Base-by-base conservation (phyloP, 345 rosid species). In the Citrus reticulata region DNA sequence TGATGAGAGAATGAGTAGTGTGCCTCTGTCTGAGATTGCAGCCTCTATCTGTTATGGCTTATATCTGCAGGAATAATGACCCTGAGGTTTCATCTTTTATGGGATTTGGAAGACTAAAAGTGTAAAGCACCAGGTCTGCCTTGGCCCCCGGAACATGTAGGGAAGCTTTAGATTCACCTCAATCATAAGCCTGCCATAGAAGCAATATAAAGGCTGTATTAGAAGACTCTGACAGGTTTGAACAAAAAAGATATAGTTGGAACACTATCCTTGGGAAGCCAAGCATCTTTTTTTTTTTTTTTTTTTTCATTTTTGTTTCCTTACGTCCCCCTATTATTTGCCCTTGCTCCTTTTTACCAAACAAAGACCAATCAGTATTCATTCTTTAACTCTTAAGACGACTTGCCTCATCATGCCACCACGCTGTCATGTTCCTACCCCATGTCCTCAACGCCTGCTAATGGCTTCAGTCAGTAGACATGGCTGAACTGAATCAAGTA, bases 201-300 rank as follows among this genome's bases (percentile, higher is more conserved):
- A 85, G 92, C 89, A 89, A 82, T 76, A 77, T 74, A 83, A 85
- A 88, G 90, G 89, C 85, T 86, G 87, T 80, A 78, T 82, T 82
- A 82, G 85, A 90, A 87, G 88, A 87, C 87, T 83, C 90, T 88
- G 91, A 88, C 93, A 91, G 87, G 90, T 91, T 93, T 89, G 97
- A 94, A 89, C 90, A 87, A 82, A 94, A 74, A 89, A 90, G 91
- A 76, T 79, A 67, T 62, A 80, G 88, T 90, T 88, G 89, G 84
- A 86, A 86, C 89, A 82, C 71, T 81, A 46, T 88, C 86, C 86
- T 83, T 83, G 89, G 92, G 94, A 91, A 86, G 93, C 86, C 82
- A 91, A 89, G 92, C 85, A 89, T 90, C 91, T 89, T 81, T 87
- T 80, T 58, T 6, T 19, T 87, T 80, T 80, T 6, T 19, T 27